These are phyloP conservation scores for Colletotrichum simmondsii DNA, from an alignment of 2,329 filamentous ascomycete genomes.

Conservation along the genomic window DNA sequence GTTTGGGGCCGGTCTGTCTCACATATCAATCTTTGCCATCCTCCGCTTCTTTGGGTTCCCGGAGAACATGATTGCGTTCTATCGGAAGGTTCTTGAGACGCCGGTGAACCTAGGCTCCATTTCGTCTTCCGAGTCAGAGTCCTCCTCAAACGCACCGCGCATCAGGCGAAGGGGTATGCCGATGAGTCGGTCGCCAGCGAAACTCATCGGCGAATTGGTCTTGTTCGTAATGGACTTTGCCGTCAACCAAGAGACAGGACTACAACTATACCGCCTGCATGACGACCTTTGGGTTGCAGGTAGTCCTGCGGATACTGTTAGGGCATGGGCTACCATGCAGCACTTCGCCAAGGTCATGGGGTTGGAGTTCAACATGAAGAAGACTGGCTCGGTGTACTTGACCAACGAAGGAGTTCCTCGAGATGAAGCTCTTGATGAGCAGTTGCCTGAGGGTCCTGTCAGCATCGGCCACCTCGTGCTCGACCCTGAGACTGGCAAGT, in stretches of 20 bases:
- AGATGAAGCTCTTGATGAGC: constrained; percentile 36
- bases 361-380: constrained; percentile 52
- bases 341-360: constrained; percentile 48
- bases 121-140: constrained; percentile 56
- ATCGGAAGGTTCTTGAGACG: constrained; percentile 66
- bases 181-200: constrained; percentile 67
- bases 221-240: constrained; percentile 75
- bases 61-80: constrained; percentile 67
- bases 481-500: constrained; percentile 54
- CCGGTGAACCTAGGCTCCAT: constrained; percentile 62
- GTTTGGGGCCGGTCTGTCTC: constrained; percentile 58
- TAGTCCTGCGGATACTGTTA: constrained; percentile 49
- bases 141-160: constrained; percentile 50
- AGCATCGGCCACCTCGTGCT: constrained; percentile 67
- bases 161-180: constrained; percentile 67
- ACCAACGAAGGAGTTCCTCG: constrained; percentile 22
- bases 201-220: constrained; percentile 68
- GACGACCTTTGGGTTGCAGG: constrained; percentile 58
- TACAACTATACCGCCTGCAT: constrained; percentile 69
- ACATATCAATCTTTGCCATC: constrained; percentile 67
- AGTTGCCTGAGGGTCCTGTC: constrained; percentile 62
- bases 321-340: constrained; percentile 56
- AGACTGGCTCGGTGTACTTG: constrained; percentile 53
- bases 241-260: constrained; percentile 68
- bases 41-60: constrained; percentile 70